phyloP scores from a whole-genome alignment of 805 yeast species.

The Candida montana region DNA sequence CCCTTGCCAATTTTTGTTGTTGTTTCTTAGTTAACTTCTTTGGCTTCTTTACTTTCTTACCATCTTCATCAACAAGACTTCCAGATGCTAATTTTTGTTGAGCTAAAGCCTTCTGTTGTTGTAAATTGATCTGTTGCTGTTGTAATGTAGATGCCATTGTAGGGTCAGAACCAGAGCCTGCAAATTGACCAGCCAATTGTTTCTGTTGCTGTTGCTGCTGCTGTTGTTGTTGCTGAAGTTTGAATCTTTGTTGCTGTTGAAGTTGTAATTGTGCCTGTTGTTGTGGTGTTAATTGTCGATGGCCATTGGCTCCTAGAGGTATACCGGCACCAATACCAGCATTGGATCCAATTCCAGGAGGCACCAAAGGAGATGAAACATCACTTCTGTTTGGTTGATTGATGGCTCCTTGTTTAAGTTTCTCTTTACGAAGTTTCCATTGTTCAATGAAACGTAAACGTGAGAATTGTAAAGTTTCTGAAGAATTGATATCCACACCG shows the following conservation, averaged over 20 bases:
- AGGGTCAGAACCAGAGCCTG: conserved; percentile 8
- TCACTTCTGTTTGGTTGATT: conserved; percentile 14
- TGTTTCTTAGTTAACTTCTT: conserved; percentile 19
- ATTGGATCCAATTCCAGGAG: conserved; percentile 11
- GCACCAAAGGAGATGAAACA: conserved; percentile 1
- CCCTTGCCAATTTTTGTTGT: conserved; percentile 8
- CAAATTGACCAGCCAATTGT: conserved; percentile 20
- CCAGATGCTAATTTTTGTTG: conserved; percentile 23
- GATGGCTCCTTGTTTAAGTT: conserved; percentile 40
- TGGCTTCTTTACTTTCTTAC: conserved; percentile 16
- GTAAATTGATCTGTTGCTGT: conserved; percentile 19
- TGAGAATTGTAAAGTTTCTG: conserved; percentile 60
- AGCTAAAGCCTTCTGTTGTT: conserved; percentile 21
- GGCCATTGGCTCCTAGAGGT: too few species aligned
- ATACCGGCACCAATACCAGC: conserved; percentile 12
- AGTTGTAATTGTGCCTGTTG: conserved; percentile 27
- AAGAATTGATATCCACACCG: conserved; percentile 20
- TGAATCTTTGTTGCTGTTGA: conserved; percentile 25
- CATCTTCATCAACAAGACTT: conserved; percentile 16
- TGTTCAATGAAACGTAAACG: conserved; percentile 86
- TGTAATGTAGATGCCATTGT: conserved; percentile 5
- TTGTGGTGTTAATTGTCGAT: conserved; percentile 7
- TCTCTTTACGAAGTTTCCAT: conserved; percentile 63
- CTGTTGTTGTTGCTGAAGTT: conserved; percentile 22
- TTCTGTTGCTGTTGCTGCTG: conserved; percentile 25